phyloP scores from a whole-genome alignment of 2,329 filamentous ascomycete genomes.

The Chaetoscypha palmicola region DNA sequence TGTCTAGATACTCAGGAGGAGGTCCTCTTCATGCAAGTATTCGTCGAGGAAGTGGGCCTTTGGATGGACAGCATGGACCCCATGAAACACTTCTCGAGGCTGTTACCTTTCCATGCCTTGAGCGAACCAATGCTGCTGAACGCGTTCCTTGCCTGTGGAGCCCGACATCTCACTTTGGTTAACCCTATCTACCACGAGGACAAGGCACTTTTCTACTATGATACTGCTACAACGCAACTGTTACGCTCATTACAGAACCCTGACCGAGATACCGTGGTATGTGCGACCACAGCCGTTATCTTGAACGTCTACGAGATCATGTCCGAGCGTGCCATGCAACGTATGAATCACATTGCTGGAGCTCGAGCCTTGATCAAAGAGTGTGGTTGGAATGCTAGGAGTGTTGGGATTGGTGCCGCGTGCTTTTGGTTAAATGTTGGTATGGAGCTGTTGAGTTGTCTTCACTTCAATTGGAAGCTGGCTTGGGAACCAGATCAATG shows the following conservation, averaged over 20 bases:
- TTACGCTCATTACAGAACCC: conserved; percentile 74
- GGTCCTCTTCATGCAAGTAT: conserved; percentile 83
- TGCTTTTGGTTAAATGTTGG: conserved; percentile 94
- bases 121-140: conserved; percentile 83
- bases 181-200: conserved; percentile 66
- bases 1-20: conserved; percentile 71
- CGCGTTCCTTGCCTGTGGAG: conserved; percentile 82
- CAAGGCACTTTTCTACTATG: conserved; percentile 76
- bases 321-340: conserved; percentile 68
- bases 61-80: conserved; percentile 94
- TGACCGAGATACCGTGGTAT: conserved; percentile 74
- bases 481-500: conserved; percentile 88
- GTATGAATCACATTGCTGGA: conserved; percentile 86
- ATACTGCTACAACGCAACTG: conserved; percentile 73
- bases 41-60: conserved; percentile 79
- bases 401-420: conserved; percentile 71
- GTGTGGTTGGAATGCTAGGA: conserved; percentile 78
- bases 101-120: conserved; percentile 77
- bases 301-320: conserved; percentile 92
- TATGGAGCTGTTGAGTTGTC: conserved; percentile 82
- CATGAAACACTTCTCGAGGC: conserved; percentile 76
- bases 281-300: conserved; percentile 79
- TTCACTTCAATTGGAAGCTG: conserved; percentile 80
- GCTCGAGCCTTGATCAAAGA: conserved; percentile 82
- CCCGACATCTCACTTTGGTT: conserved; percentile 68